Evolutionary conservation across 805 yeast genomes (phyloP).

Genomic region (Hanseniaspora occidentalis): DNA sequence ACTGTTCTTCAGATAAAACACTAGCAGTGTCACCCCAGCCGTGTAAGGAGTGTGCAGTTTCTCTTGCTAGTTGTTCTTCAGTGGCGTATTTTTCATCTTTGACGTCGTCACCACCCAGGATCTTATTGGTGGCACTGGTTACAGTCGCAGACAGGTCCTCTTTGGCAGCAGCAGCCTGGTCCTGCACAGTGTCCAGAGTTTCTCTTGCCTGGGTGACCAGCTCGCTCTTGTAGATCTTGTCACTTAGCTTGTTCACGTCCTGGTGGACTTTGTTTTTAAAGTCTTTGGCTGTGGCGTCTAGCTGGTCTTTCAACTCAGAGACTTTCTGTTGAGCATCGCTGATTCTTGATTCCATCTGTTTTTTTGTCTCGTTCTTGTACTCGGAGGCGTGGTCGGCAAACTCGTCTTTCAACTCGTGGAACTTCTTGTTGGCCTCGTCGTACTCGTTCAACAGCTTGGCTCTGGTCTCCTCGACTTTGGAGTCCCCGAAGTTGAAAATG

Average conservation of each 20-base stretch:
- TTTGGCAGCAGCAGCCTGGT: neutral
- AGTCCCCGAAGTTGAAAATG: slow-evolving; percentile 20
- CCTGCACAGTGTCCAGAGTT: neutral
- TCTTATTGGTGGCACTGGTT: slow-evolving; percentile 8
- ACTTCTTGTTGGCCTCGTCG: slow-evolving; percentile 19
- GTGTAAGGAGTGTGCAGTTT: slow-evolving; percentile 25
- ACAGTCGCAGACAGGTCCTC: slow-evolving; percentile 8
- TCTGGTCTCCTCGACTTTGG: slow-evolving; percentile 18
- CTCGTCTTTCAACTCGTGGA: slow-evolving; percentile 11
- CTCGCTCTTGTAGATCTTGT: neutral
- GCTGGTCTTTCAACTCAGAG: slow-evolving; percentile 9
- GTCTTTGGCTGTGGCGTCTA: slow-evolving; percentile 15
- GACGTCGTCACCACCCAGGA: too few relatives aligned
- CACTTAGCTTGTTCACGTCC: neutral
- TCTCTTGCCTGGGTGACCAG: neutral
- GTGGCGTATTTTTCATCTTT: slow-evolving; percentile 1
- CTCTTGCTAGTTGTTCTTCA: slow-evolving; percentile 20
- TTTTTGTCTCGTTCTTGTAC: neutral
- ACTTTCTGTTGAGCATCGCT: slow-evolving; percentile 11
- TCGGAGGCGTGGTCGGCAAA: slow-evolving; percentile 3
- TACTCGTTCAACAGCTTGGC: slow-evolving; percentile 21
- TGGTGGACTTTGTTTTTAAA: neutral
- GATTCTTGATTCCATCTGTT: slow-evolving; percentile 6
- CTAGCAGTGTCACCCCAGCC: slow-evolving; percentile 40
- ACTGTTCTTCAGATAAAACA: slow-evolving; percentile 31